These are phyloP conservation scores for Exophiala aquamarina DNA, from an alignment of 2,329 filamentous ascomycete species.

Conservation along the genomic window DNA sequence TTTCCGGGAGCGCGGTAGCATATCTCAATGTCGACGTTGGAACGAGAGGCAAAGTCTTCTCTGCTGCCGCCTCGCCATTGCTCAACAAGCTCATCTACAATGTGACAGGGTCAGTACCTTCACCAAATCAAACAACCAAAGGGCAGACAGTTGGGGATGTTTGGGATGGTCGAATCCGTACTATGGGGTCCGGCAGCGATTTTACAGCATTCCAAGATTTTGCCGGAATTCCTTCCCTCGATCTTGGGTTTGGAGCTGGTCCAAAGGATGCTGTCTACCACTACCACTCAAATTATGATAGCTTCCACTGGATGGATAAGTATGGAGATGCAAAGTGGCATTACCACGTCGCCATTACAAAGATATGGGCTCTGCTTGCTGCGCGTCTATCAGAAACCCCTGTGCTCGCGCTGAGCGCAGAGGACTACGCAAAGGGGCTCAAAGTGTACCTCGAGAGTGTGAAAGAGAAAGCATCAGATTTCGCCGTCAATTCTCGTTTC, in stretches of 20 bases:
- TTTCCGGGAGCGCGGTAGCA: constrained; percentile 69
- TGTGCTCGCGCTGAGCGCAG: constrained; percentile 64
- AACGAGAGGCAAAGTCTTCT: constrained; percentile 64
- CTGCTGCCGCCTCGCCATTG: constrained; percentile 68
- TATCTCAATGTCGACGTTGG: constrained; percentile 87
- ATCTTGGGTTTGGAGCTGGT: constrained; percentile 58
- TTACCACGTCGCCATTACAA: constrained; percentile 64
- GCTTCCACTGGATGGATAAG: constrained; percentile 75
- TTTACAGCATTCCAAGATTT: constrained; percentile 75
- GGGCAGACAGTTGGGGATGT: constrained; percentile 69
- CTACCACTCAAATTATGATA: constrained; percentile 84
- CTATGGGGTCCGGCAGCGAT: constrained; percentile 72
- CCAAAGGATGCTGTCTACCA: constrained; percentile 59
- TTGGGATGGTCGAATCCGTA: constrained; percentile 62
- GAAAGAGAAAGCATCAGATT: constrained; percentile 24
- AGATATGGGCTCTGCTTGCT: constrained; percentile 62
- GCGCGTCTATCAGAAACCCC: constrained; percentile 62
- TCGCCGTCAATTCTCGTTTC: constrained; percentile 14
- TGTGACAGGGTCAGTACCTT: constrained; percentile 50
- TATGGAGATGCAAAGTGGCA: constrained; percentile 67
- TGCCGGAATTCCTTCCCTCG: constrained; percentile 65
- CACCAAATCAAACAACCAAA: constrained; percentile 71
- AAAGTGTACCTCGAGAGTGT: constrained; percentile 40
- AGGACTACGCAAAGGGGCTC: constrained; percentile 63
- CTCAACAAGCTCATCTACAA: constrained; percentile 68